Percentiles rank a stretch among this genome's conserved stretches.
Conservation (phyloP, 1,139 yeast species). For the Candida anutae region DNA sequence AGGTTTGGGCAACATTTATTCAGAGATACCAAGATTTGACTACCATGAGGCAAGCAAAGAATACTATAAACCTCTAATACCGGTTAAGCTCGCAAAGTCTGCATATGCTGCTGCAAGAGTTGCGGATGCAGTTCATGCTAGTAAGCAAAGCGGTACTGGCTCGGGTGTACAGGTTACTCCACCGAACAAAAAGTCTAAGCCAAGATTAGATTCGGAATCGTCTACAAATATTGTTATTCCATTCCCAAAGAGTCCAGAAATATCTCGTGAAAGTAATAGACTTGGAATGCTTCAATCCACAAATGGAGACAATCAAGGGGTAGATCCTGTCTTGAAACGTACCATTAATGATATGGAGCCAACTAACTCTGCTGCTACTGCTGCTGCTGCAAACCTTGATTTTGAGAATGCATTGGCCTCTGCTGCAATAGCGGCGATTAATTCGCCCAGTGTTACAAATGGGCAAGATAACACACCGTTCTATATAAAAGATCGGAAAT, state of each 20-base stretch:
- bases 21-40: slow-evolving; percentile 27
- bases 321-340: slow-evolving; percentile 25
- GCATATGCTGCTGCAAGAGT: slow-evolving; percentile 1
- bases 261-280: slow-evolving; percentile 5
- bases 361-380: slow-evolving; percentile 3
- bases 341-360: slow-evolving; percentile 10
- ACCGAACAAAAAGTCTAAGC: slow-evolving; percentile 5
- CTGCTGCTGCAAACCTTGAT: slow-evolving; percentile 12
- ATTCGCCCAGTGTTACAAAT: slow-evolving; percentile 21
- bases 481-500: slow-evolving; percentile 32
- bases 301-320: slow-evolving; percentile 16
- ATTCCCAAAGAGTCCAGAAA: slow-evolving; percentile 6
- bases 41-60: slow-evolving; percentile 24
- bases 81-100: slow-evolving; percentile 12
- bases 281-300: slow-evolving; percentile 4
- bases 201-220: slow-evolving; percentile 10
- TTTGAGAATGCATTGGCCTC: slow-evolving; percentile 25
- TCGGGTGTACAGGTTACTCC: not conserved
- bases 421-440: slow-evolving; percentile 30
- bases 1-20: slow-evolving; percentile 24
- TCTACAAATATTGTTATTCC: slow-evolving; percentile 6
- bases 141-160: not conserved
- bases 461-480: slow-evolving; percentile 18
- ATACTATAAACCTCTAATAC: slow-evolving; percentile 21
- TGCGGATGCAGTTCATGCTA: not conserved